Base-by-base conservation (phyloP, 177 flowering plant species). In the Vitis hybrid region DNA sequence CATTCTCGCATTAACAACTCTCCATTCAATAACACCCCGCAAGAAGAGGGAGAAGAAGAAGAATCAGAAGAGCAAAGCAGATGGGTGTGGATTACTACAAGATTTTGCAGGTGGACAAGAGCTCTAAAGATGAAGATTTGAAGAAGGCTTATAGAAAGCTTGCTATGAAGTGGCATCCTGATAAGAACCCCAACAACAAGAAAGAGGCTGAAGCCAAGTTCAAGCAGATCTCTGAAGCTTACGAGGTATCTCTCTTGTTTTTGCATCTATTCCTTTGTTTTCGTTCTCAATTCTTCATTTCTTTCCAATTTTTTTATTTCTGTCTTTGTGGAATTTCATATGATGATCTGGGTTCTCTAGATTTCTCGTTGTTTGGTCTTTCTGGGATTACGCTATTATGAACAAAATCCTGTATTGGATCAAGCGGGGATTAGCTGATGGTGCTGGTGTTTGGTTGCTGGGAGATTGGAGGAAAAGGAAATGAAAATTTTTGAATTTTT, bases 151-250 rank as follows among this genome's bases (percentile, higher is more conserved):
- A 87, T 56, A 76, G 91, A 52, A 87, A 87, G 67, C 85, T 87
- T 52, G 91, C 91, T 49, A 85, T 85, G 88, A 87, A 85, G 56
- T 87, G 90, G 90, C 90, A 85, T 23, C 90, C 90, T 58, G 90
- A 87, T 74, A 85, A 85, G 75, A 87, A 87, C 70, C 90, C 88
- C 32, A 85, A 73, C 65, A 85, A 85, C 73, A 85, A 87, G 76
- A 83, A 79, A 58, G 89, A 84, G 57, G 91, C 91, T 34, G 89
- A 87, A 72, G 83, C 83, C 54, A 87, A 85, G 69, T 87, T 87
- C 74, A 87, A 87, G 66, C 81, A 87, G 81, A 84, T 87, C 70
- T 84, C 91, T 23, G 91, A 87, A 76, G 91, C 91, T 8, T 87
- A 87, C 70, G 91, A 87, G 77, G 91, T 87, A 65, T 26, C 7